These are phyloP conservation scores for Umbilicaria muhlenbergii DNA, from an alignment of 495 filamentous ascomycete genomes.

Conservation along the genomic window DNA sequence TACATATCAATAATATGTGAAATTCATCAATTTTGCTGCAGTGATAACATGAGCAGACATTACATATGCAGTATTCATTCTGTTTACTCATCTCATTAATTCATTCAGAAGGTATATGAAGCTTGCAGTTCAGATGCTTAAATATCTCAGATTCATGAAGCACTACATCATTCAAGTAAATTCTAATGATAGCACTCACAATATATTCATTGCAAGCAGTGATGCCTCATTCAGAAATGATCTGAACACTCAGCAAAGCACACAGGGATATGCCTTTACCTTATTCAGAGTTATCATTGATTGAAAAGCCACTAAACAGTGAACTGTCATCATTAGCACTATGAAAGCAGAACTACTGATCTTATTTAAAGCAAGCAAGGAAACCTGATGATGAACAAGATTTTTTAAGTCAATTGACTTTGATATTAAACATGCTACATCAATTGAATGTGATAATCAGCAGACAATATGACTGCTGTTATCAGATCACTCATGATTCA, in stretches of 20 bases:
- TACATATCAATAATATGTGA: slow-evolving; percentile 14
- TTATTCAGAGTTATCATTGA: slow-evolving; percentile 12
- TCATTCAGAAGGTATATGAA: slow-evolving; percentile 6
- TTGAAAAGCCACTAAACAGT: slow-evolving; percentile 12
- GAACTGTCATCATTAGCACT: slow-evolving; percentile 9
- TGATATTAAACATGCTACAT: no score
- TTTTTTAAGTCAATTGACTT: background rate
- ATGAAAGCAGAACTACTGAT: background rate
- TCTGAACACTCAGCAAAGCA: slow-evolving; percentile 5
- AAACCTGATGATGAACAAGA: background rate
- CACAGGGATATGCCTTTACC: slow-evolving; percentile 9
- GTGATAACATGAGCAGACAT: slow-evolving; percentile 13
- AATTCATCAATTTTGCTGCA: slow-evolving; percentile 14
- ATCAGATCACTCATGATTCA: no score
- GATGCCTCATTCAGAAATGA: slow-evolving; percentile 13
- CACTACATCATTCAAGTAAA: no score
- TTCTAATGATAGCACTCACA: no score
- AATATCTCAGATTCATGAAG: slow-evolving; percentile 6
- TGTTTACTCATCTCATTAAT: slow-evolving; percentile 15
- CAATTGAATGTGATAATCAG: no score
- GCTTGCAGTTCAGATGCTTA: slow-evolving; percentile 5
- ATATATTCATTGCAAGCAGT: background rate
- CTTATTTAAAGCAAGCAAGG: background rate
- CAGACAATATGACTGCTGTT: no score
- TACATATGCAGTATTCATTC: slow-evolving; percentile 2